These are phyloP conservation scores for Nicotiana undulata DNA, from an alignment of 257 asterid species.

Conservation along the genomic window DNA sequence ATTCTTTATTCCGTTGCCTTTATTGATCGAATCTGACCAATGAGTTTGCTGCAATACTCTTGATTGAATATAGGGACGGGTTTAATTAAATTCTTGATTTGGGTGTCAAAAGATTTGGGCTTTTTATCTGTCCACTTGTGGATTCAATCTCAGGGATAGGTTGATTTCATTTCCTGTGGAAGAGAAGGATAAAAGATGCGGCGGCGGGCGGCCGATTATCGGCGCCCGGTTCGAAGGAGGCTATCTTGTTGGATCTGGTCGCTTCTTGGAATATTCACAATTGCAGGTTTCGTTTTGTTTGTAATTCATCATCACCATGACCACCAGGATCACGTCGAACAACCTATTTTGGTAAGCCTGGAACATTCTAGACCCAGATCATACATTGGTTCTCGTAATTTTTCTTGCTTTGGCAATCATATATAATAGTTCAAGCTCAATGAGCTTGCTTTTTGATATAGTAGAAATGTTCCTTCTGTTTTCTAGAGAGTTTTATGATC, in stretches of 20 bases:
- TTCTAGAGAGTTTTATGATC: background rate
- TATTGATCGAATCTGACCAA: background rate
- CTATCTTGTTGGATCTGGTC: constrained; percentile 80
- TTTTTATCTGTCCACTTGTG: background rate
- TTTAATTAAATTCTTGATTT: constrained; percentile 15
- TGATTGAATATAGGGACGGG: background rate
- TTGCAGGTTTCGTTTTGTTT: constrained; percentile 59
- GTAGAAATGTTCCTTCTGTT: background rate
- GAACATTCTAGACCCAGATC: background rate
- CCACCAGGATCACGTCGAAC: constrained; percentile 52
- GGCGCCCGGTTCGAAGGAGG: constrained; percentile 84
- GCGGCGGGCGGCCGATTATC: constrained; percentile 87
- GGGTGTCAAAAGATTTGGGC: background rate
- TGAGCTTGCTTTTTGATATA: background rate
- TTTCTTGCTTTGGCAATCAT: background rate
- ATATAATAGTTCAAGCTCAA: background rate
- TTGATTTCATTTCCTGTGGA: constrained; percentile 19
- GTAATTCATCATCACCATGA: constrained; percentile 57
- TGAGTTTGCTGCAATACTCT: constrained; percentile 12
- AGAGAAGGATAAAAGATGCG: constrained; percentile 54
- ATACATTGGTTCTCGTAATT: background rate
- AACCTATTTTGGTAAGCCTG: constrained; percentile 42
- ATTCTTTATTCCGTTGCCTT: background rate
- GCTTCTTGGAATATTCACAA: constrained; percentile 39
- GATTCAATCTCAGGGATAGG: constrained; percentile 31